Percentiles rank a stretch among this genome's conserved stretches.
Conservation (phyloP, 495 filamentous ascomycete species). For the Aspergillus mulundensis region DNA sequence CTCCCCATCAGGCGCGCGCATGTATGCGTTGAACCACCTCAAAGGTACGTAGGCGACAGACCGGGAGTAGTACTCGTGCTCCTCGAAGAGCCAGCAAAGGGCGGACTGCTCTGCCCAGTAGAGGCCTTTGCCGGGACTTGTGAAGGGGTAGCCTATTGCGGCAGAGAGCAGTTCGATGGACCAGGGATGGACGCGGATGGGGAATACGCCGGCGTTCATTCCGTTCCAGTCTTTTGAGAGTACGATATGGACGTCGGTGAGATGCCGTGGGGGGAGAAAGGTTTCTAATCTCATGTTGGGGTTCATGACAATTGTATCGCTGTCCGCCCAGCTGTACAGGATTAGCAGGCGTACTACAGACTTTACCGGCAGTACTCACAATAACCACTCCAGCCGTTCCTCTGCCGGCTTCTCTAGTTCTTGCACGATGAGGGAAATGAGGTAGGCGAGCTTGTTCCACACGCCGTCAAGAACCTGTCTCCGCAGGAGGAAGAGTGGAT, state of each 20-base stretch:
- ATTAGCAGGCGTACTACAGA: no score
- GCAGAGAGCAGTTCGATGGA: slow-evolving; percentile 44
- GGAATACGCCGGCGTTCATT: slow-evolving; percentile 54
- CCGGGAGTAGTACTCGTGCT: slow-evolving; percentile 23
- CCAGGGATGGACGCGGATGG: slow-evolving; percentile 47
- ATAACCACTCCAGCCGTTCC: slow-evolving; percentile 47
- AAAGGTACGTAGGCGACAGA: neutral
- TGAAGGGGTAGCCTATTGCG: slow-evolving; percentile 40
- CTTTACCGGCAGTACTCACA: slow-evolving; percentile 26
- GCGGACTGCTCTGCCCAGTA: slow-evolving; percentile 32
- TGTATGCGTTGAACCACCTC: slow-evolving; percentile 1
- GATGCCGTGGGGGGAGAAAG: slow-evolving; percentile 47
- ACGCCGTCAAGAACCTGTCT: slow-evolving; percentile 16
- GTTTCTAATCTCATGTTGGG: slow-evolving; percentile 46
- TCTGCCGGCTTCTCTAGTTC: slow-evolving; percentile 46
- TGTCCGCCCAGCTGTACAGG: slow-evolving; percentile 44
- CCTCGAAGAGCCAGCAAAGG: slow-evolving; percentile 21
- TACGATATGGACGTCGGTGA: slow-evolving; percentile 43
- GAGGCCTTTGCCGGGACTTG: slow-evolving; percentile 34
- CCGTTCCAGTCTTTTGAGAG: slow-evolving; percentile 51
- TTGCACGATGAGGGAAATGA: slow-evolving; percentile 43
- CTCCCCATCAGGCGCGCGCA: slow-evolving; percentile 1
- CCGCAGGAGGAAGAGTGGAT: slow-evolving; percentile 17
- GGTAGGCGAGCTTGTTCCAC: slow-evolving; percentile 49
- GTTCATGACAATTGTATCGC: slow-evolving; percentile 51